phyloP scores from a whole-genome alignment of 306 rosid genomes.

The Prunus davidiana region DNA sequence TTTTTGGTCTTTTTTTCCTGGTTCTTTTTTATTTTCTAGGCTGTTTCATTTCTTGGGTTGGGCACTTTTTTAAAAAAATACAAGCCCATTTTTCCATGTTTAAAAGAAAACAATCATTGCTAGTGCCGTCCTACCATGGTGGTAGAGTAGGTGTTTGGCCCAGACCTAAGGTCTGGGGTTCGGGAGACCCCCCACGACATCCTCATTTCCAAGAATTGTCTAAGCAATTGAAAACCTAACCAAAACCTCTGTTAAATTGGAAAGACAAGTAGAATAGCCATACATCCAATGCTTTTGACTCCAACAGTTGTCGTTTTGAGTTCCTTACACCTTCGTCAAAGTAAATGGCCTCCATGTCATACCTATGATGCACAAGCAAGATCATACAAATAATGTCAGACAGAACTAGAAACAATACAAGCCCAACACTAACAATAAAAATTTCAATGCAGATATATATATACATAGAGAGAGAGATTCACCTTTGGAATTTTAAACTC shows the following conservation, averaged over 20 bases:
- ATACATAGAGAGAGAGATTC: background rate
- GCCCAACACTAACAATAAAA: background rate
- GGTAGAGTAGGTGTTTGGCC: too few relatives aligned
- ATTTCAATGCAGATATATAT: background rate
- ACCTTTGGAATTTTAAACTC: background rate
- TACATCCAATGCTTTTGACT: constrained; percentile 61
- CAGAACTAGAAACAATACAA: constrained; percentile 4
- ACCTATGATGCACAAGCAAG: constrained; percentile 33
- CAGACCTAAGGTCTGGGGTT: too few relatives aligned
- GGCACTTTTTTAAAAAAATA: too few relatives aligned
- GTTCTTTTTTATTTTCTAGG: too few relatives aligned
- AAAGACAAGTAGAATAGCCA: constrained; percentile 53
- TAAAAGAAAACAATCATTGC: too few relatives aligned
- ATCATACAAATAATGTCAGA: background rate
- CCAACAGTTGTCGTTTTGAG: constrained; percentile 61
- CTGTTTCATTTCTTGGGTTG: too few relatives aligned
- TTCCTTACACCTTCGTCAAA: constrained; percentile 75
- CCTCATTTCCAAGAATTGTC: background rate
- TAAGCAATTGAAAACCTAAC: background rate
- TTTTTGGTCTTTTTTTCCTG: too few relatives aligned
- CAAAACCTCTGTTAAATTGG: background rate
- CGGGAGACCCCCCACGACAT: background rate
- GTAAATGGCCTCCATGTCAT: constrained; percentile 62
- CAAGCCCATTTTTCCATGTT: too few relatives aligned
- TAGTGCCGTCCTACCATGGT: too few relatives aligned